Evolutionary conservation across 495 filamentous ascomycete genomes (phyloP).

Genomic region (Penicillium coprophilum): DNA sequence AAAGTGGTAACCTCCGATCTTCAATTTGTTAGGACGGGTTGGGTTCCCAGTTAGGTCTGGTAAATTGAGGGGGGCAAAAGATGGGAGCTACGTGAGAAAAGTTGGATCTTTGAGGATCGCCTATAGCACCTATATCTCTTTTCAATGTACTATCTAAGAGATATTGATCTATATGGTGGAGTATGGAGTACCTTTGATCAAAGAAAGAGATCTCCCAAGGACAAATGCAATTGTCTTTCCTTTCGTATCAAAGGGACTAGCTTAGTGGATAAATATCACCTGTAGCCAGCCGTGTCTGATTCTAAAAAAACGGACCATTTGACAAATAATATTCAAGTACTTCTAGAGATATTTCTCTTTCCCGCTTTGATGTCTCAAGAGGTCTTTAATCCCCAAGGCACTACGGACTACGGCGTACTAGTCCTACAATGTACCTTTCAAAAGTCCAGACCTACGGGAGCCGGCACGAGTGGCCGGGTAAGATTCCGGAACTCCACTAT

Average conservation of each 20-base stretch:
- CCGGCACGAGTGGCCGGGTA: slow-evolving; percentile 10
- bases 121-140: not conserved
- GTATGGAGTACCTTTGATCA: not conserved
- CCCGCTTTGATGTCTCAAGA: no score
- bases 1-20: not conserved
- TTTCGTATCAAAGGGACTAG: not conserved
- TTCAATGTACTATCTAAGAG: no score
- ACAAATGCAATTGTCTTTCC: slow-evolving; percentile 10
- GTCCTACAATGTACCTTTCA: no score
- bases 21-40: not conserved
- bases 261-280: slow-evolving; percentile 6
- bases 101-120: not conserved
- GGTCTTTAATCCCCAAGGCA: no score
- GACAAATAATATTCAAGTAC: slow-evolving; percentile 6
- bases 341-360: no score
- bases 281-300: not conserved
- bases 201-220: not conserved
- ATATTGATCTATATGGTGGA: slow-evolving; percentile 4
- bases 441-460: not conserved
- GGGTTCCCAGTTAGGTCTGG: not conserved
- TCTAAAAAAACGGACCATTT: not conserved
- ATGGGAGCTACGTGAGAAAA: not conserved
- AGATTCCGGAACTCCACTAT: slow-evolving; percentile 1
- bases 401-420: no score
- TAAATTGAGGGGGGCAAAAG: not conserved